Evolutionary conservation across 2,329 filamentous ascomycete genomes (phyloP).

Genomic region (Colletotrichum shisoi): DNA sequence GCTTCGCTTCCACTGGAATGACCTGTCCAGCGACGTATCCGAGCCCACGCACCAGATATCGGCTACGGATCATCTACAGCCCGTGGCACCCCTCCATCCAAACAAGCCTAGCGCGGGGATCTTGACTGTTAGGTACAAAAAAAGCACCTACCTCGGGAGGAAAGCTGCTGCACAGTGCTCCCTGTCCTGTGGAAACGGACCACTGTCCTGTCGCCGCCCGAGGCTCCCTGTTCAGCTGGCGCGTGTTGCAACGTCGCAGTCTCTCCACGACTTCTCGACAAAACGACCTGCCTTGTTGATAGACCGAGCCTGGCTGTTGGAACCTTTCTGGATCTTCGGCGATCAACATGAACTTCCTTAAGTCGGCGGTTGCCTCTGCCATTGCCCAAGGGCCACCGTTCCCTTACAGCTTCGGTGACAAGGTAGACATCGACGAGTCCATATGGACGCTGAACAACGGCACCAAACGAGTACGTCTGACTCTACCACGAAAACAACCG

Average conservation of each 20-base stretch:
- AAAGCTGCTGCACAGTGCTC: slow-evolving; percentile 16
- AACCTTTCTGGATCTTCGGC: neutral
- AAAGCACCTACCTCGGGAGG: neutral
- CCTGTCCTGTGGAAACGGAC: slow-evolving; percentile 22
- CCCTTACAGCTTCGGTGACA: slow-evolving; percentile 90
- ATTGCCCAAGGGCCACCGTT: slow-evolving; percentile 95
- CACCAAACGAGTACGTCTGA: slow-evolving; percentile 76
- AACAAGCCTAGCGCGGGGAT: slow-evolving; percentile 39
- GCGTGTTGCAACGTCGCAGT: slow-evolving; percentile 29
- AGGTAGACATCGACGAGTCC: slow-evolving; percentile 88
- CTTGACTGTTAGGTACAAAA: neutral
- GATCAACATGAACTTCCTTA: slow-evolving; percentile 87
- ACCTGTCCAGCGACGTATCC: slow-evolving; percentile 15
- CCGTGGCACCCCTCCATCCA: slow-evolving; percentile 39
- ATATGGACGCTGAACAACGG: slow-evolving; percentile 98
- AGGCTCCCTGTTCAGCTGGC: slow-evolving; percentile 26
- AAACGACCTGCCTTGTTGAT: neutral
- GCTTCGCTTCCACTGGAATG: slow-evolving; percentile 23
- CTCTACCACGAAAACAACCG: neutral
- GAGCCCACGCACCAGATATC: slow-evolving; percentile 16
- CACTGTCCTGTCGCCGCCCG: slow-evolving; percentile 36
- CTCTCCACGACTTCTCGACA: slow-evolving; percentile 18
- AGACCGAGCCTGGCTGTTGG: slow-evolving; percentile 1
- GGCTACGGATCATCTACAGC: slow-evolving; percentile 30
- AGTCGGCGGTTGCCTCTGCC: slow-evolving; percentile 94